Conservation (phyloP, 768 basidiomycete species). For the Cyclocybe cylindracea region DNA sequence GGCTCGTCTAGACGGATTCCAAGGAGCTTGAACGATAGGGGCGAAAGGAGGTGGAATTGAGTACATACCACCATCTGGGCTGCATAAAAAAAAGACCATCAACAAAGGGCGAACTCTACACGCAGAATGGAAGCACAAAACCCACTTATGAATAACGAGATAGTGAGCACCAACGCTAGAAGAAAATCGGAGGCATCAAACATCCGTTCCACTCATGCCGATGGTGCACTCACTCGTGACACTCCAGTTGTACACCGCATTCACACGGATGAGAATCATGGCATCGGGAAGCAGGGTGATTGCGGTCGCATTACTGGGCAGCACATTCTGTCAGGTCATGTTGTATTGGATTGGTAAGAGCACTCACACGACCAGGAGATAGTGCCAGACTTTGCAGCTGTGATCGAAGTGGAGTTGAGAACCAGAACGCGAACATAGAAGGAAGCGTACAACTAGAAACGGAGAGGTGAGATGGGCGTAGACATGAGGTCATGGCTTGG, state of each 20-base stretch:
- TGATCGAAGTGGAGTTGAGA: not conserved
- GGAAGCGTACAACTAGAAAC: constrained; percentile 12
- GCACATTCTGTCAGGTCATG: not conserved
- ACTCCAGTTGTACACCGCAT: constrained; percentile 19
- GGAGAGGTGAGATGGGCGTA: not conserved
- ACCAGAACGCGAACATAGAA: not conserved
- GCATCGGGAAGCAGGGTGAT: constrained; percentile 19
- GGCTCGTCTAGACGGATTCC: constrained; percentile 14
- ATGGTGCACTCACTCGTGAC: constrained; percentile 8
- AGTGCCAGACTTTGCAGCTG: constrained; percentile 22
- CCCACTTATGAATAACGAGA: constrained; percentile 17
- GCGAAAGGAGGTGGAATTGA: not conserved
- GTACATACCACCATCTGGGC: constrained; percentile 18
- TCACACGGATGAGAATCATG: constrained; percentile 23
- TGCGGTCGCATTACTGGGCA: constrained; percentile 14
- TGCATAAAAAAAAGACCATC: not conserved
- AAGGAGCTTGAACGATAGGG: not conserved
- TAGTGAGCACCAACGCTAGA: constrained; percentile 13
- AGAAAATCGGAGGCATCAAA: not conserved
- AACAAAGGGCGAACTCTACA: not conserved
- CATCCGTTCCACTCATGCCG: not conserved
- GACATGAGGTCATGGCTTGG: not conserved
- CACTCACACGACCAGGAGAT: constrained; percentile 21
- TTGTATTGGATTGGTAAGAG: not conserved
- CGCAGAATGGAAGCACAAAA: not conserved